Evolutionary conservation across 73 alveolate genomes (phyloP).

Genomic region (Paramecium bursaria): DNA sequence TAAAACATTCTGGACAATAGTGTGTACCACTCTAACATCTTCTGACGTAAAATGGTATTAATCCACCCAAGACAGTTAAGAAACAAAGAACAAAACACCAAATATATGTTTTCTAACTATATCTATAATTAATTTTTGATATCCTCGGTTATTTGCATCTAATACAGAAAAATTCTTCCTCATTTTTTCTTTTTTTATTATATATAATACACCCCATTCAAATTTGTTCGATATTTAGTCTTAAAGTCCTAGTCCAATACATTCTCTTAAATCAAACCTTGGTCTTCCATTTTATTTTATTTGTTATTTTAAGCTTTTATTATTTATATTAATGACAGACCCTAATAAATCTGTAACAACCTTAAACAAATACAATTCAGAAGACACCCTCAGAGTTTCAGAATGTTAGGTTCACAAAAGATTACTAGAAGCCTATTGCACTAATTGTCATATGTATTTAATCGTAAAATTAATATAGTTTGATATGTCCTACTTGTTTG

Average conservation of each 20-base stretch:
- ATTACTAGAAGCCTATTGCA: constrained; percentile 37
- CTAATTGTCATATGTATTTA: constrained; percentile 32
- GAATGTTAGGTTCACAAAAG: constrained; percentile 32
- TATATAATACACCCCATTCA: constrained; percentile 12
- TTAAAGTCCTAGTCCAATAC: constrained; percentile 5
- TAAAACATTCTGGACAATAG: constrained; percentile 29
- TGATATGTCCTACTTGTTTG: constrained; percentile 68
- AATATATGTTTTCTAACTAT: constrained; percentile 17
- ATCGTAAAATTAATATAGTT: not conserved
- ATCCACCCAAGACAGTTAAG: not conserved
- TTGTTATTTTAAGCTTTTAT: too few species aligned
- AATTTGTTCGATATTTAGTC: constrained; percentile 5
- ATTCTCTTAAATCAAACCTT: constrained; percentile 22
- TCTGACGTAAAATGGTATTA: constrained; percentile 23
- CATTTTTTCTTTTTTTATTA: not conserved
- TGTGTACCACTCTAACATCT: constrained; percentile 15
- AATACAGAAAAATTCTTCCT: constrained; percentile 28
- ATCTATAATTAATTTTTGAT: constrained; percentile 1
- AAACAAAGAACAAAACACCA: constrained; percentile 26
- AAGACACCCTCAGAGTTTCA: not conserved
- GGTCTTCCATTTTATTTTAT: not conserved
- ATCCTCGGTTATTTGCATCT: not conserved
- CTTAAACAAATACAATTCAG: not conserved
- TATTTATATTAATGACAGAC: not conserved
- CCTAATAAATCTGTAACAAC: not conserved